These are phyloP conservation scores for Musa balbisiana DNA, from an alignment of 202 grass and related monocot species.

Conservation along the genomic window DNA sequence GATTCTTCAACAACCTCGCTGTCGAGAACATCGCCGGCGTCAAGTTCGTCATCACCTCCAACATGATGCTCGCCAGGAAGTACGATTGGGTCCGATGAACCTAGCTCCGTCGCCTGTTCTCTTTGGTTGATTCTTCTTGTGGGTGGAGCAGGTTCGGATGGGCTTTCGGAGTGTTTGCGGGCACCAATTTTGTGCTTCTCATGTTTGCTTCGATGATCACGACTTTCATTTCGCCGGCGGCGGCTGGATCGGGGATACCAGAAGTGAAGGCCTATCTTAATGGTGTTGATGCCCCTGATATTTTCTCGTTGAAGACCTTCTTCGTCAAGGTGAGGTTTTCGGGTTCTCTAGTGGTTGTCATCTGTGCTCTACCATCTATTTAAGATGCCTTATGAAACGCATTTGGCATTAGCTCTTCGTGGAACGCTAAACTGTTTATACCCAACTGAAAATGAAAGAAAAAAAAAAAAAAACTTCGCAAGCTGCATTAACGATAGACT, in stretches of 20 bases:
- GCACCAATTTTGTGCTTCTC: conserved; percentile 56
- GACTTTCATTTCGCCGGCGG: conserved; percentile 64
- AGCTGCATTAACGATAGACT: no score
- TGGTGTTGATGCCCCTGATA: conserved; percentile 73
- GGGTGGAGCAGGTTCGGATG: conserved; percentile 35
- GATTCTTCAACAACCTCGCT: conserved; percentile 75
- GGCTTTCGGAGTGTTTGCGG: conserved; percentile 65
- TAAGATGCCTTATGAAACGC: background rate
- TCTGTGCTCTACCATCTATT: background rate
- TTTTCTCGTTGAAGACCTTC: conserved; percentile 80
- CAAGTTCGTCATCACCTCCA: conserved; percentile 84
- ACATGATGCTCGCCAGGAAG: conserved; percentile 59
- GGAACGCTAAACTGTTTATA: background rate
- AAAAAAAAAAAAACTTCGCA: no score
- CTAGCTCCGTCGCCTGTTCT: background rate
- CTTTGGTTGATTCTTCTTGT: background rate
- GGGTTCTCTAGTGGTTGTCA: background rate
- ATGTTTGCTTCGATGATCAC: conserved; percentile 68
- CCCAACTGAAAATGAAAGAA: background rate
- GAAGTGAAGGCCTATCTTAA: conserved; percentile 93
- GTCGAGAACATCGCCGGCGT: conserved; percentile 88
- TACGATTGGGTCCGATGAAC: conserved; percentile 23
- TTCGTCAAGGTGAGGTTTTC: conserved; percentile 55
- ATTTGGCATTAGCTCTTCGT: background rate
- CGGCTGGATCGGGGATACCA: conserved; percentile 81